These are phyloP conservation scores for Lachnellula arida DNA, from an alignment of 2,329 filamentous ascomycete genomes.

Conservation along the genomic window DNA sequence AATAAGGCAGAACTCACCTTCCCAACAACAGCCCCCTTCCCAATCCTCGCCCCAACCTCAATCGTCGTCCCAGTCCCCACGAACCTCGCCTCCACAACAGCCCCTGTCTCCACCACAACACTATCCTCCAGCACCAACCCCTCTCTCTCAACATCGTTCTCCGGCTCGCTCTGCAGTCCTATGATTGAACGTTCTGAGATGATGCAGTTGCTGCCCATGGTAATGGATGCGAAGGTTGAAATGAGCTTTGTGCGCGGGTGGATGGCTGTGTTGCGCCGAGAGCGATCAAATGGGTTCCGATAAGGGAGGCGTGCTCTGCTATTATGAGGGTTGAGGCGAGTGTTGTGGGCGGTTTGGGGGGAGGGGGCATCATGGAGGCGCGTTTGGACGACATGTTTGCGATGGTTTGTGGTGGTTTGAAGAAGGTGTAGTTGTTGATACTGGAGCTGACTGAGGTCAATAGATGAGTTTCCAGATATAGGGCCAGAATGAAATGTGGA, in stretches of 20 bases:
- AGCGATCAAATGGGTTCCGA: constrained; percentile 71
- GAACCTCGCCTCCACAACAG: constrained; percentile 47
- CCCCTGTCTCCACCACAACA: constrained; percentile 53
- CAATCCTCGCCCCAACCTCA: constrained; percentile 56
- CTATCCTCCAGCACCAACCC: constrained; percentile 54
- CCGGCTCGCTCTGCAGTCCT: constrained; percentile 39
- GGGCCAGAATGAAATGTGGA: neutral
- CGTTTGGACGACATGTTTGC: constrained; percentile 24
- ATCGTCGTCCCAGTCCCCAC: constrained; percentile 36
- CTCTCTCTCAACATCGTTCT: constrained; percentile 15
- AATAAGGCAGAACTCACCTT: constrained; percentile 43
- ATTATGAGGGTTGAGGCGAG: constrained; percentile 58
- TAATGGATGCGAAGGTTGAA: constrained; percentile 72
- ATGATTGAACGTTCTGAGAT: constrained; percentile 66
- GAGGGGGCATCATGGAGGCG: constrained; percentile 46
- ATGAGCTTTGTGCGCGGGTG: constrained; percentile 81
- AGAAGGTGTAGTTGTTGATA: neutral
- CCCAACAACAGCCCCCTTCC: constrained; percentile 56
- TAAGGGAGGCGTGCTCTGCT: constrained; percentile 57
- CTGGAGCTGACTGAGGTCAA: neutral
- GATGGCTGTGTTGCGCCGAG: constrained; percentile 74
- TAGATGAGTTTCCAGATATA: neutral
- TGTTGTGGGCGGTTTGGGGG: constrained; percentile 55
- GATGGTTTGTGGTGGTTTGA: neutral
- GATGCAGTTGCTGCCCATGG: constrained; percentile 76